phyloP scores from a whole-genome alignment of 1,139 yeast species.

The Taphrina populina region DNA sequence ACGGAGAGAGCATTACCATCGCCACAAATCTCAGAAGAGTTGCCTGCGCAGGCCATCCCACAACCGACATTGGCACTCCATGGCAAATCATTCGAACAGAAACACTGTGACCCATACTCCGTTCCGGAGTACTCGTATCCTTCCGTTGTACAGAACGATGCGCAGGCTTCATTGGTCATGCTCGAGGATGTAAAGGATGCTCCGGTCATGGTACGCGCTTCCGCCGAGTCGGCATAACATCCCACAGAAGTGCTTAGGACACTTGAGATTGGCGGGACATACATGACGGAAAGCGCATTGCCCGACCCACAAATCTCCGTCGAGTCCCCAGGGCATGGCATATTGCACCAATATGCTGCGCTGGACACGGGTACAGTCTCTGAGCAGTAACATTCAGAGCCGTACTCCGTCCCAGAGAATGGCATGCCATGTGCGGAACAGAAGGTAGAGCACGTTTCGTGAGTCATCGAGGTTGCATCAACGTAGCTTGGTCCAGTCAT shows the following conservation, averaged over 20 bases:
- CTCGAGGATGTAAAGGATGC: constrained; percentile 11
- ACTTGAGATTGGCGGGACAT: constrained; percentile 2
- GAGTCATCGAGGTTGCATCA: constrained; percentile 13
- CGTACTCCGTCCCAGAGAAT: constrained; percentile 31
- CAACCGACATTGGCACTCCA: constrained; percentile 24
- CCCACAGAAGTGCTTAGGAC: constrained; percentile 16
- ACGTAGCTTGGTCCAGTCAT: constrained; percentile 17
- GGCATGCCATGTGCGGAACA: constrained; percentile 24
- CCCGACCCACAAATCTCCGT: constrained; percentile 27
- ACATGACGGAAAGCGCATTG: constrained; percentile 21
- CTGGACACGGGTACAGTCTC: constrained; percentile 19
- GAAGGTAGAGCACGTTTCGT: constrained; percentile 14
- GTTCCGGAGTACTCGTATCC: constrained; percentile 25
- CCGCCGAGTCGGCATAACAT: constrained; percentile 23
- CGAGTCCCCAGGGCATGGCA: constrained; percentile 30
- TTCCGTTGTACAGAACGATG: constrained; percentile 25
- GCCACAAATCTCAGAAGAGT: constrained; percentile 21
- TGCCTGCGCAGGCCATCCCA: constrained; percentile 23
- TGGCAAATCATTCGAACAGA: constrained; percentile 12
- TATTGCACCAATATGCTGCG: constrained; percentile 29
- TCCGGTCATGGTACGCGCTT: constrained; percentile 17
- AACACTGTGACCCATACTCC: constrained; percentile 29
- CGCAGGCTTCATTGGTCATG: constrained; percentile 27
- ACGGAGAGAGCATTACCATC: constrained; percentile 24
- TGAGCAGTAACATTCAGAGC: constrained; percentile 30